phyloP scores from a whole-genome alignment of 2,329 filamentous ascomycete species.

The Aspergillus luchuensis region DNA sequence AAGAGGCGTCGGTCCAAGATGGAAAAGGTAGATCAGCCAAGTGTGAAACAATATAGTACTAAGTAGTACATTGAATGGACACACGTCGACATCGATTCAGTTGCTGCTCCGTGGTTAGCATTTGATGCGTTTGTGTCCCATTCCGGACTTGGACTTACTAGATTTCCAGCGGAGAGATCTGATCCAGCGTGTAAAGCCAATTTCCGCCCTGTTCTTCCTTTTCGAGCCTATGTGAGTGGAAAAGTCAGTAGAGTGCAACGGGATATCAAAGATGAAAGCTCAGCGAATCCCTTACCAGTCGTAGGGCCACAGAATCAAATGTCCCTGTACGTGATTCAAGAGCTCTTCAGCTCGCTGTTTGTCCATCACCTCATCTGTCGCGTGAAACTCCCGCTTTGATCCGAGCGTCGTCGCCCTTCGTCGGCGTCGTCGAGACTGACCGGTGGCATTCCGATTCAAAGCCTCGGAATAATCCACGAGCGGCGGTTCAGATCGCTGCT shows the following conservation, averaged over 20 bases:
- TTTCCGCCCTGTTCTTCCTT: constrained; percentile 91
- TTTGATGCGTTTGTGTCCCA: neutral
- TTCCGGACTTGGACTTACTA: constrained; percentile 55
- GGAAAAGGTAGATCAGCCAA: neutral
- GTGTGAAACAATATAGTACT: neutral
- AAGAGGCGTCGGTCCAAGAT: neutral
- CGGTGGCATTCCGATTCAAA: constrained; percentile 40
- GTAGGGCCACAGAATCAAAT: constrained; percentile 89
- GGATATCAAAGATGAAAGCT: neutral
- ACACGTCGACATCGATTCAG: constrained; percentile 21
- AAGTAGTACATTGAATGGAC: neutral
- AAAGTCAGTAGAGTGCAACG: constrained; percentile 15
- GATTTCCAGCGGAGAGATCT: constrained; percentile 93
- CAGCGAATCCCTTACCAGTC: constrained; percentile 67
- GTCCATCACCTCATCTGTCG: constrained; percentile 73
- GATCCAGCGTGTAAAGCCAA: constrained; percentile 95
- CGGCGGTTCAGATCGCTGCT: constrained; percentile 32
- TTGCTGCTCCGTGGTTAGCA: constrained; percentile 31
- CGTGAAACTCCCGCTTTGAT: constrained; percentile 51
- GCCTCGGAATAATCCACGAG: constrained; percentile 45
- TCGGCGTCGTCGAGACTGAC: constrained; percentile 41
- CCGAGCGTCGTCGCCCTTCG: constrained; percentile 49
- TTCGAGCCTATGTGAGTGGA: constrained; percentile 59
- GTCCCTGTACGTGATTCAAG: constrained; percentile 78
- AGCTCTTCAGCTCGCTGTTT: constrained; percentile 78